Evolutionary conservation across 805 yeast genomes (phyloP), one percentile per base, ranked within the genome.

Genomic region (Myxozyma sirexii): DNA sequence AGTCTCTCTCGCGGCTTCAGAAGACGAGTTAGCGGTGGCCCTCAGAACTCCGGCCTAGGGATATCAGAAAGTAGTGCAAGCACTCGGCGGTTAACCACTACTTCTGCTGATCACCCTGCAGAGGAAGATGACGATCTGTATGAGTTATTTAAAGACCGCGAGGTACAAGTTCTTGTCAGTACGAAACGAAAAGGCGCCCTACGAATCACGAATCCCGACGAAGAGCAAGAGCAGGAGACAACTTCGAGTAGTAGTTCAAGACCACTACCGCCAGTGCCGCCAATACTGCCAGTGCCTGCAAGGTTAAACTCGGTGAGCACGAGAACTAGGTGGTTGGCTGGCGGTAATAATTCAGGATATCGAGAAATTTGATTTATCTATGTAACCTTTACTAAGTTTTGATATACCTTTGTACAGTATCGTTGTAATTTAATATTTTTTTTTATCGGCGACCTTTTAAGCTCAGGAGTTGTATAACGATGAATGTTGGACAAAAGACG

Each of bases 121-220:
- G 77, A 72, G 24, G 79, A 76, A 38, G 77, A 78, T 21, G 61
- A 51, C 12, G 61, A 56, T 29, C 13, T 60, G 29, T 52, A 60
- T 46, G 53, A 73, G 41, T 33, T 79, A 13, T 79, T 82, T 56
- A 78, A 77, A 19, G 75, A 77, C 31, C 69, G 85, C 64, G 91
- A 87, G 63, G 92, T 85, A 1, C 92, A 87, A 71, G 87, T 87
- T 7, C 72, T 87, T 60, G 90, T 87, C 6, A 82, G 87, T 60
- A 82, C 88, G 15, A 82, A 82, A 68, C 75, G 90, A 65, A 75
- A 88, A 59, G 79, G 86, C 0, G 79, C 80, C 54, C 74, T 87
- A 45, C 71, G 87, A 37, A 82, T 87, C 38, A 78, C 83, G 48
- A 87, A 87, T 67, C 92, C 92, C 0, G 87, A 83, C 65, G 61